Percentiles rank a stretch among this genome's conserved stretches.
These are phyloP conservation scores for Aspergillus coremiiformis DNA, from an alignment of 495 filamentous ascomycete species.

Conservation along the genomic window DNA sequence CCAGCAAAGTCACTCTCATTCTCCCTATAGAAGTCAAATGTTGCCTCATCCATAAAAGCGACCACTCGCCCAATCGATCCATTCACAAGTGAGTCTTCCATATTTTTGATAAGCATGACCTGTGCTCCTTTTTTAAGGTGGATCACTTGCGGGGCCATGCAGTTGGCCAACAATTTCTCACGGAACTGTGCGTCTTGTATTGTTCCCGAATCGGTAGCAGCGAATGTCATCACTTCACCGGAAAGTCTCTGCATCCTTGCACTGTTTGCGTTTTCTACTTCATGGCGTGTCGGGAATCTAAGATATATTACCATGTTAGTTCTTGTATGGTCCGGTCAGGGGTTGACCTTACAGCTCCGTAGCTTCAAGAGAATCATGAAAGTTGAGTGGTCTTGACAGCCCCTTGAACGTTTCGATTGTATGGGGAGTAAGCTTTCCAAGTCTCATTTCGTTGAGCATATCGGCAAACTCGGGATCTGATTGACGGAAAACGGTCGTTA, in stretches of 20 bases:
- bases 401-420: slow-evolving; percentile 66
- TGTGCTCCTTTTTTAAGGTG: slow-evolving; percentile 86
- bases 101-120: slow-evolving; percentile 99
- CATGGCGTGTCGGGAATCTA: slow-evolving; percentile 81
- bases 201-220: slow-evolving; percentile 66
- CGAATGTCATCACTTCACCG: slow-evolving; percentile 60
- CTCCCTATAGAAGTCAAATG: slow-evolving; percentile 57
- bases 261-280: slow-evolving; percentile 83
- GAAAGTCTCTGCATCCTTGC: slow-evolving; percentile 61
- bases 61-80: slow-evolving; percentile 82
- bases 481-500: slow-evolving; percentile 95
- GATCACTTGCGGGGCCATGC: slow-evolving; percentile 79
- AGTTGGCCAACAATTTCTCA: slow-evolving; percentile 73
- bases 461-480: slow-evolving; percentile 84
- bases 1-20: slow-evolving; percentile 47
- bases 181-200: slow-evolving; percentile 57
- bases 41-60: slow-evolving; percentile 77
- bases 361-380: slow-evolving; percentile 71
- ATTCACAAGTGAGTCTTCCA: slow-evolving; percentile 90
- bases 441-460: slow-evolving; percentile 96
- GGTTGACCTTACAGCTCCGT: slow-evolving; percentile 66
- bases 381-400: slow-evolving; percentile 61
- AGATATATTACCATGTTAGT: slow-evolving; percentile 20
- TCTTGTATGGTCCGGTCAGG: slow-evolving; percentile 18
- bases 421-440: slow-evolving; percentile 64